Evolutionary conservation across 2,329 filamentous ascomycete genomes (phyloP).

Genomic region (Falciphora oryzae): DNA sequence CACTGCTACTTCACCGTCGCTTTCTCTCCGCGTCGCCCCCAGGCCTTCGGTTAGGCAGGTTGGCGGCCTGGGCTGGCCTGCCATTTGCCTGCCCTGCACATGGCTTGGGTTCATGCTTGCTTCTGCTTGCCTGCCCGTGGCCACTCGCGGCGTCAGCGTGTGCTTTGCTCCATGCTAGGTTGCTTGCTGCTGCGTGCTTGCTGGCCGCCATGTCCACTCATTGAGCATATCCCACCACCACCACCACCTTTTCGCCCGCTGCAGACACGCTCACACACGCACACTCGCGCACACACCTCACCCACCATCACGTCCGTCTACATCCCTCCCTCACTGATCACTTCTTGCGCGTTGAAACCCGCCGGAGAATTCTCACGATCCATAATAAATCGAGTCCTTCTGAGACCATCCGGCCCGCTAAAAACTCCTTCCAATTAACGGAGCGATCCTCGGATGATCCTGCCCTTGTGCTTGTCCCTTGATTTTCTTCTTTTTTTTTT

Average conservation of each 20-base stretch:
- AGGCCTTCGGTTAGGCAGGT: not conserved
- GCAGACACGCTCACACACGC: not conserved
- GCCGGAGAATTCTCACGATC: conserved; percentile 20
- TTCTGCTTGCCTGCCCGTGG: not conserved
- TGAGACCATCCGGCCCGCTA: conserved; percentile 14
- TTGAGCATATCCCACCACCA: not conserved
- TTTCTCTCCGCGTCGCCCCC: not conserved
- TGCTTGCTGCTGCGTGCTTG: no score
- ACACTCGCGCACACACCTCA: not conserved
- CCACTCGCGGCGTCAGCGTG: not conserved
- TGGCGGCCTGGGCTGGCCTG: not conserved
- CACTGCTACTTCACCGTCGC: not conserved
- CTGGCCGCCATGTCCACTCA: not conserved
- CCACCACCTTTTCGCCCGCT: not conserved
- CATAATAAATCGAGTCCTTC: conserved; percentile 14
- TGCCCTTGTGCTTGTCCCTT: not conserved
- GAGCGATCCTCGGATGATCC: conserved; percentile 9
- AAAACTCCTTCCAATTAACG: conserved; percentile 11
- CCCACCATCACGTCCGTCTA: not conserved
- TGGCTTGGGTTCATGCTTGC: not conserved
- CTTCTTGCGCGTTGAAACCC: conserved; percentile 16
- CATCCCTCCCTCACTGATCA: not conserved
- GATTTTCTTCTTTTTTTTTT: conserved; percentile 2
- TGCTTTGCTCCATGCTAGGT: not conserved
- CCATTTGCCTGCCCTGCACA: conserved; percentile 1